Conservation (phyloP, 129 eudicot genomes). For the Gnaphalium uliginosum region DNA sequence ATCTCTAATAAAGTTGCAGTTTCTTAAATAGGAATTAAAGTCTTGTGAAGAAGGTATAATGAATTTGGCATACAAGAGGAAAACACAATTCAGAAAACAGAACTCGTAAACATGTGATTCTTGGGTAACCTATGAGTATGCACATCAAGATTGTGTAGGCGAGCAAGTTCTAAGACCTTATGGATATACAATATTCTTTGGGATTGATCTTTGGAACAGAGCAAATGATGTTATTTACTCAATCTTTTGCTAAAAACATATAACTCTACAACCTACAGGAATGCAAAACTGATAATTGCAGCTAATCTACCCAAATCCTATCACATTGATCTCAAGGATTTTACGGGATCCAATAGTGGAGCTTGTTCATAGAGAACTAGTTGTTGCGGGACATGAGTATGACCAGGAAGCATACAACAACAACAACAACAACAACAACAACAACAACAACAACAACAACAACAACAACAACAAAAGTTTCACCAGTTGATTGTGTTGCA, state of each 20-base stretch:
- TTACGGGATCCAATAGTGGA: neutral
- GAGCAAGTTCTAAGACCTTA: conserved; percentile 1
- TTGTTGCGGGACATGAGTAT: neutral
- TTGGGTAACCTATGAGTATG: neutral
- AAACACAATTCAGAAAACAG: conserved; percentile 1
- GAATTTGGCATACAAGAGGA: neutral
- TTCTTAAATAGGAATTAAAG: neutral
- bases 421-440: too few species aligned
- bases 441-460: neutral
- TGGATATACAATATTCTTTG: neutral
- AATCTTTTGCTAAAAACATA: neutral
- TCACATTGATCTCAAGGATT: neutral
- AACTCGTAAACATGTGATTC: neutral
- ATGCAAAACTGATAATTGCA: neutral
- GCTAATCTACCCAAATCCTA: conserved; percentile 14
- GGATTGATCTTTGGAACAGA: conserved; percentile 9
- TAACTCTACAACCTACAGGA: conserved; percentile 2
- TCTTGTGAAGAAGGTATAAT: too few species aligned
- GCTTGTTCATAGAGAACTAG: neutral
- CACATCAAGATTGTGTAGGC: conserved; percentile 17
- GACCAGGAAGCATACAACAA: neutral
- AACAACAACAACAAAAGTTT: neutral
- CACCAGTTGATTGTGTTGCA: neutral
- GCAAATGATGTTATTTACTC: neutral
- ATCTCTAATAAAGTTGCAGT: neutral